These are phyloP conservation scores for Piper longum DNA, from an alignment of 164 flowering plant genomes.

Conservation along the genomic window DNA sequence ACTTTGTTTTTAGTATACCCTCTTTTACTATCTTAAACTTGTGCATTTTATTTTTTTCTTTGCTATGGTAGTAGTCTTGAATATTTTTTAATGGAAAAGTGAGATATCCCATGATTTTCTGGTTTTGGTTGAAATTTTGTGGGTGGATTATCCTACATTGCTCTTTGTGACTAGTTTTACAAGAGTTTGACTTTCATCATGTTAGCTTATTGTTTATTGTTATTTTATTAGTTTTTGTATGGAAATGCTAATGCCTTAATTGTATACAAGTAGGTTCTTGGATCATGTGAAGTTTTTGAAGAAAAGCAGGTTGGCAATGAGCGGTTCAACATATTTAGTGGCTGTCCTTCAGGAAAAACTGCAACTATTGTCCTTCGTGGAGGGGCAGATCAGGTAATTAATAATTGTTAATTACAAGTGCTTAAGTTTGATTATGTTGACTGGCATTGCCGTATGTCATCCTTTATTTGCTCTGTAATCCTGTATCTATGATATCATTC, in stretches of 20 bases:
- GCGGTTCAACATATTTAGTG: slow-evolving; percentile 90
- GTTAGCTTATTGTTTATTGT: not conserved
- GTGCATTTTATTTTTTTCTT: too few relatives aligned
- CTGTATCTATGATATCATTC: too few relatives aligned
- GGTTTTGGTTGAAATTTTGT: too few relatives aligned
- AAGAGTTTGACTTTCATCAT: not conserved
- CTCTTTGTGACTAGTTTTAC: too few relatives aligned
- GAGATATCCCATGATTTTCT: too few relatives aligned
- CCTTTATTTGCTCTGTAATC: not conserved
- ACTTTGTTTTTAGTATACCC: too few relatives aligned
- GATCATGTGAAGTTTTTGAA: slow-evolving; percentile 89
- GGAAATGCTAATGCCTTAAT: not conserved
- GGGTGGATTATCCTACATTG: too few relatives aligned
- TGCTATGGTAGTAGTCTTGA: too few relatives aligned
- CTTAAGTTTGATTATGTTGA: not conserved
- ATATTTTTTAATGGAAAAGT: too few relatives aligned
- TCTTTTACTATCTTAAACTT: too few relatives aligned
- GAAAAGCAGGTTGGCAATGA: slow-evolving; percentile 97
- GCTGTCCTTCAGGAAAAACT: slow-evolving; percentile 83
- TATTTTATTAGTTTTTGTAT: not conserved
- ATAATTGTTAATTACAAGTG: not conserved
- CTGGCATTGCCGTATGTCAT: not conserved
- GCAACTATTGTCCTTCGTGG: slow-evolving; percentile 99
- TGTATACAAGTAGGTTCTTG: slow-evolving; percentile 53
- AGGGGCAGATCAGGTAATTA: slow-evolving; percentile 95